Evolutionary conservation across 1,284 basidiomycete species (phyloP).

Genomic region (Gymnopus androsaceus): DNA sequence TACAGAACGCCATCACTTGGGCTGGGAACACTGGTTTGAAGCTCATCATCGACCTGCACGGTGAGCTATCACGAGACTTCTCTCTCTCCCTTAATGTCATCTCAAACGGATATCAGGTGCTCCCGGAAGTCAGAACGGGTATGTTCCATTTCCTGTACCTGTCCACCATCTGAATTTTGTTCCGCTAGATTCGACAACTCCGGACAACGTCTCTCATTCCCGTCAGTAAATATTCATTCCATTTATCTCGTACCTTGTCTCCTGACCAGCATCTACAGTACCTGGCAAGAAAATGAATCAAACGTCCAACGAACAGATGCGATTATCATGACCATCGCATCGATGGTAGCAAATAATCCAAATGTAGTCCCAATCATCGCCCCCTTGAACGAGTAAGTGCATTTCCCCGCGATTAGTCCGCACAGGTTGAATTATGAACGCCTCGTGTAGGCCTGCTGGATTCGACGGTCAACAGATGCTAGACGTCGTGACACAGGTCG

Average conservation of each 20-base stretch:
- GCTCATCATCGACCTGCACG: slow-evolving; percentile 82
- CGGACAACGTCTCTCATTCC: slow-evolving; percentile 64
- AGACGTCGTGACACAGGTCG: slow-evolving; percentile 4
- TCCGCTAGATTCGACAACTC: slow-evolving; percentile 77
- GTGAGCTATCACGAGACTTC: no score
- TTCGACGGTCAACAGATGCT: slow-evolving; percentile 12
- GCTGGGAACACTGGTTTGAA: slow-evolving; percentile 76
- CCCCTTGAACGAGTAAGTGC: slow-evolving; percentile 6
- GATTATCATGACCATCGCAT: slow-evolving; percentile 11
- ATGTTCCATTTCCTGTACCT: slow-evolving; percentile 22
- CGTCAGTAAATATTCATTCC: slow-evolving; percentile 36
- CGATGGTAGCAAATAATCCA: slow-evolving; percentile 4
- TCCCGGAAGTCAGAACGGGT: slow-evolving; percentile 84
- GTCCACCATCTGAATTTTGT: background rate
- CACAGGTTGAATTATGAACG: background rate
- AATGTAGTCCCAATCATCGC: slow-evolving; percentile 4
- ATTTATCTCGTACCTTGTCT: background rate
- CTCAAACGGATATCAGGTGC: no score
- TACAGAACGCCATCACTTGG: slow-evolving; percentile 77
- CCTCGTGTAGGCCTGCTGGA: slow-evolving; percentile 12
- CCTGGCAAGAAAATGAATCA: slow-evolving; percentile 10
- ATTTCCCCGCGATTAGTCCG: background rate
- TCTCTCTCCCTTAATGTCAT: no score
- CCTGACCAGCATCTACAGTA: background rate
- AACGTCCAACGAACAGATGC: slow-evolving; percentile 12